These are phyloP conservation scores for Entophlyctis helioformis DNA, from an alignment of 192 early-diverging fungal genomes.

Conservation along the genomic window DNA sequence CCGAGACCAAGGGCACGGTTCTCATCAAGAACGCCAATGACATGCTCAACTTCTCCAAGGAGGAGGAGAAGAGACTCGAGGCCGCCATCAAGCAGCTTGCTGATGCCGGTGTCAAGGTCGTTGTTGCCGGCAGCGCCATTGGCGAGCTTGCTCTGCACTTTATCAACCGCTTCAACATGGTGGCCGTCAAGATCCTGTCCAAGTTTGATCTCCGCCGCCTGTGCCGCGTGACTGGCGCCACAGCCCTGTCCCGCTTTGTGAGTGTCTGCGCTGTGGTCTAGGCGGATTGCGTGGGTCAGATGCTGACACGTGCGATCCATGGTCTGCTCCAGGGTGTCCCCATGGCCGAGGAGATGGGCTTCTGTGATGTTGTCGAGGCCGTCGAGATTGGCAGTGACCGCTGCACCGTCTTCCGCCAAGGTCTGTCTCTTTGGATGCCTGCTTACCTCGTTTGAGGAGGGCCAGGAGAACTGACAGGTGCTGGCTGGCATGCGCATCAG, in stretches of 20 bases:
- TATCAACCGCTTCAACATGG: conserved; percentile 79
- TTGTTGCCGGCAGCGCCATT: conserved; percentile 77
- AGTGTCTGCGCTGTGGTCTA: background rate
- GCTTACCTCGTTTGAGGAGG: background rate
- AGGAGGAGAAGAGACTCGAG: conserved; percentile 88
- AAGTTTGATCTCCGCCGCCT: conserved; percentile 96
- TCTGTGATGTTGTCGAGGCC: conserved; percentile 91
- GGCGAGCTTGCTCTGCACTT: conserved; percentile 94
- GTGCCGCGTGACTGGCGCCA: conserved; percentile 86
- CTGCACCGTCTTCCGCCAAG: conserved; percentile 94
- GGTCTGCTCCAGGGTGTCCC: conserved; percentile 54
- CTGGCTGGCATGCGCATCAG: conserved; percentile 12
- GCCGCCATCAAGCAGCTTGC: conserved; percentile 74
- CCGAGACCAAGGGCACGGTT: conserved; percentile 98
- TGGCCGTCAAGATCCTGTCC: conserved; percentile 81
- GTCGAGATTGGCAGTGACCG: conserved; percentile 96
- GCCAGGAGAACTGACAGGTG: too few relatives aligned
- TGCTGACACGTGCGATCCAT: background rate
- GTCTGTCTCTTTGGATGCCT: conserved; percentile 4
- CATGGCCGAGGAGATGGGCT: conserved; percentile 93
- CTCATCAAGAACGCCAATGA: conserved; percentile 91
- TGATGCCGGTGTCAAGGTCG: conserved; percentile 81
- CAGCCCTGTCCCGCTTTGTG: conserved; percentile 75
- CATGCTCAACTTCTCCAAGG: conserved; percentile 94
- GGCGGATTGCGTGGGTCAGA: background rate